Conservation (phyloP, 129 eudicot species). For the Flaveria linearis region DNA sequence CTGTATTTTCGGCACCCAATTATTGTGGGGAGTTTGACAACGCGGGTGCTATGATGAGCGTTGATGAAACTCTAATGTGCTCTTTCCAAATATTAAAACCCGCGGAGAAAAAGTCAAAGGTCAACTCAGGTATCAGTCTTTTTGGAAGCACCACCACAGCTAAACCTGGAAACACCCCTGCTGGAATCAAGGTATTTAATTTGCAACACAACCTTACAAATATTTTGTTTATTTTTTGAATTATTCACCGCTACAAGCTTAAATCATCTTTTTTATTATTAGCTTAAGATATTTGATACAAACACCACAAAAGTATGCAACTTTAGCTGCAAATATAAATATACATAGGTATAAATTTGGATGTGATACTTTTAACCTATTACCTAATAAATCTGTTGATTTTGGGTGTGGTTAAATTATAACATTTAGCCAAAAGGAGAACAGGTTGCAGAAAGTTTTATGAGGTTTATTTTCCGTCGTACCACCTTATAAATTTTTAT, state of each 20-base stretch:
- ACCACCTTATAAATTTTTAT: background rate
- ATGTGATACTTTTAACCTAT: background rate
- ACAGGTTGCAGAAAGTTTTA: background rate
- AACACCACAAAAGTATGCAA: background rate
- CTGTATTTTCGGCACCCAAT: slow-evolving; percentile 68
- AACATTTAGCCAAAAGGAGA: slow-evolving; percentile 1
- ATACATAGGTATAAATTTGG: background rate
- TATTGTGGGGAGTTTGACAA: slow-evolving; percentile 70
- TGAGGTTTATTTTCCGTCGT: background rate
- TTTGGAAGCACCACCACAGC: slow-evolving; percentile 69
- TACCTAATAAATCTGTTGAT: too few species aligned
- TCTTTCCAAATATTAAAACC: slow-evolving; percentile 77
- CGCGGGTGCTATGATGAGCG: slow-evolving; percentile 75
- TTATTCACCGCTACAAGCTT: background rate
- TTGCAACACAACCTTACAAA: background rate
- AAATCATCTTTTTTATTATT: background rate
- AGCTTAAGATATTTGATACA: background rate
- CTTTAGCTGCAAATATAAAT: background rate
- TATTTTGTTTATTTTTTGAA: background rate
- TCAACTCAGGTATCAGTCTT: slow-evolving; percentile 45
- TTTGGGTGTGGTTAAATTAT: background rate
- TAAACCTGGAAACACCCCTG: slow-evolving; percentile 49
- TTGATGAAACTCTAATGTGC: slow-evolving; percentile 69
- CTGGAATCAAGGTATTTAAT: slow-evolving; percentile 36
- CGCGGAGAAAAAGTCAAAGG: slow-evolving; percentile 69